These are phyloP conservation scores for Coprinellus micaceus DNA, from an alignment of 768 basidiomycete genomes.

Conservation along the genomic window DNA sequence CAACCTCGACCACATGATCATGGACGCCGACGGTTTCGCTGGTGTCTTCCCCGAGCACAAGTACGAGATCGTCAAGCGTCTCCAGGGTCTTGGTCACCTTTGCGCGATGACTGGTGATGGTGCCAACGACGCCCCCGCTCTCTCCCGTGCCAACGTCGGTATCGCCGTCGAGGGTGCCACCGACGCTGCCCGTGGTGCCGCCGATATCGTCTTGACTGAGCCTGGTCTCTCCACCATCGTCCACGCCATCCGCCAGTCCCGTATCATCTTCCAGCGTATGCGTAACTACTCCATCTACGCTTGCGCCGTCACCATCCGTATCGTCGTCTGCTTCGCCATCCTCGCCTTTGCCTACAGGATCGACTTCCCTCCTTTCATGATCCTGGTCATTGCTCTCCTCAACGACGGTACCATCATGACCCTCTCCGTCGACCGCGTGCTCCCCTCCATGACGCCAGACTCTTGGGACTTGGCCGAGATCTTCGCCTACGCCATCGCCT, in stretches of 20 bases:
- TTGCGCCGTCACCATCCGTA: slow-evolving; percentile 96
- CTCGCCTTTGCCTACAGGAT: slow-evolving; percentile 95
- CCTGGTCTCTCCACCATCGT: slow-evolving; percentile 99
- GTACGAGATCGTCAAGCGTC: slow-evolving; percentile 98
- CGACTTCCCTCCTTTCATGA: slow-evolving; percentile 99
- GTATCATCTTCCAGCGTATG: slow-evolving; percentile 99
- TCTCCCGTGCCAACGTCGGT: slow-evolving; percentile 98
- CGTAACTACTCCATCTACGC: slow-evolving; percentile 98
- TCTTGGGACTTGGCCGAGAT: slow-evolving; percentile 96
- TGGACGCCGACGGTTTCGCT: slow-evolving; percentile 99
- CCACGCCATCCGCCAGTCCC: slow-evolving; percentile 96
- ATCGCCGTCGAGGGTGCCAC: slow-evolving; percentile 99
- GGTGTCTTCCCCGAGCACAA: slow-evolving; percentile 99
- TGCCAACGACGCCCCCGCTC: slow-evolving; percentile 97
- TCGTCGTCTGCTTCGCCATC: slow-evolving; percentile 95
- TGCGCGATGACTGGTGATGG: slow-evolving; percentile 99
- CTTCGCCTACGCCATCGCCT: slow-evolving; percentile 91
- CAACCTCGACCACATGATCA: slow-evolving; percentile 94
- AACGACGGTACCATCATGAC: slow-evolving; percentile 99
- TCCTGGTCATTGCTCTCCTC: slow-evolving; percentile 93
- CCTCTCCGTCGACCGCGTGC: slow-evolving; percentile 89
- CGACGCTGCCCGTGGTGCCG: slow-evolving; percentile 96
- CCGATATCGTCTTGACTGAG: slow-evolving; percentile 96
- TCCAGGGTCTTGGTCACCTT: slow-evolving; percentile 92
- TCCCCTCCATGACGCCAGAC: slow-evolving; percentile 93